Base-by-base conservation (phyloP, 2,329 filamentous ascomycete genomes). In the Diaporthe batatas region DNA sequence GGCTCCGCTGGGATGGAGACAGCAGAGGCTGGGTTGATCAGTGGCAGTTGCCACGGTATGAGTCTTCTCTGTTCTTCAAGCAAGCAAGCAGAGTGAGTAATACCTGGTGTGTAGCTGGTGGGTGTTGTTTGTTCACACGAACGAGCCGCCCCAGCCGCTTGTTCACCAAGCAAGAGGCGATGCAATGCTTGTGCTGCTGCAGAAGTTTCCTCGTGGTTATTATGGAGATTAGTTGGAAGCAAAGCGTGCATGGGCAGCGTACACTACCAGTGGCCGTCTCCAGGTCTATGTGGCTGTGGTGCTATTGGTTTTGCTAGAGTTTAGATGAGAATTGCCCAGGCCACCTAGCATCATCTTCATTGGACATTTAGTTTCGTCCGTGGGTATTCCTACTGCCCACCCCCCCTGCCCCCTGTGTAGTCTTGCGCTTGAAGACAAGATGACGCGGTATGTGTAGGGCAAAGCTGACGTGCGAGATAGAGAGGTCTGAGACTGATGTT, bases 401-500 rank as follows among this genome's bases (percentile, higher is more conserved):
- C 42, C 68, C 67, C 68, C 47, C 57, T 51, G 42, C 42, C 68
- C 67, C 68, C 68, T 70, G 55, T 70, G 44, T 32, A 58, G 68
- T 53, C 62, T 39, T 53, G 47, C 32, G 68, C 34, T 62, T 62
- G 55, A 23, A 32, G 53, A 68, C 29, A 36, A 42, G 70, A 68
- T 68, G 70, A 72, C 62, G 62, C 62, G 62, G 62, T 65, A 39
- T 55, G 39, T 36, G 70, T 68, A 72, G 59, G 70, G 59, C 51
- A 68, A 58, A 58, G 62, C 39, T 51, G 59, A 57, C 39, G 47
- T 49, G 39, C 57, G 54, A 59, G 54, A 51, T 70, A 59, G 55
- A 57, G 32, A 67, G 53, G 70, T 72, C 70, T 68, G 55, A 58
- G 53, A 68, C 68, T 51, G 70, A 47, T 68, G 62, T 34, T 55